A percentile compares a stretch with the other conserved stretches of the same genome.
These are phyloP conservation scores for Fusarium nodosum DNA, from an alignment of 2,329 filamentous ascomycete genomes.

Conservation along the genomic window DNA sequence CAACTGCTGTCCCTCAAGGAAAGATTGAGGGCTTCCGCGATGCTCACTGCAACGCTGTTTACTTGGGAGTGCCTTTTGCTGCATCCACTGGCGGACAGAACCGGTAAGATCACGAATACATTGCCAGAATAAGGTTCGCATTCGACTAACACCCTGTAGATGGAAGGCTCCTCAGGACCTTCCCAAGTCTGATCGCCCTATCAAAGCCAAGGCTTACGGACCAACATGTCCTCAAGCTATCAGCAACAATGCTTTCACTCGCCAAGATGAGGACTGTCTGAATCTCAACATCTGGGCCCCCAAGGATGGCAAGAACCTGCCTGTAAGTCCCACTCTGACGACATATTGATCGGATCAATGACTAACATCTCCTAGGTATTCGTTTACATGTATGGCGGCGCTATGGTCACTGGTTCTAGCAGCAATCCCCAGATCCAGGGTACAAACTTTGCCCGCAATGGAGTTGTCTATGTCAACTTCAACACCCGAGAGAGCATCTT, in stretches of 20 bases:
- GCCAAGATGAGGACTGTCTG: slow-evolving; percentile 58
- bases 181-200: slow-evolving; percentile 23
- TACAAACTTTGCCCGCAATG: slow-evolving; percentile 55
- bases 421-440: slow-evolving; percentile 58
- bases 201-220: slow-evolving; percentile 39
- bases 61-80: slow-evolving; percentile 57
- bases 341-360: not conserved
- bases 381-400: slow-evolving; percentile 60
- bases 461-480: slow-evolving; percentile 57
- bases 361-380: slow-evolving; percentile 37
- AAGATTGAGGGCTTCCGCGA: slow-evolving; percentile 56
- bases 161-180: slow-evolving; percentile 44
- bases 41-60: slow-evolving; percentile 53
- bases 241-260: slow-evolving; percentile 28
- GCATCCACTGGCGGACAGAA: slow-evolving; percentile 58
- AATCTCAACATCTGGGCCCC: slow-evolving; percentile 58
- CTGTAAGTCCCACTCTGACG: slow-evolving; percentile 39
- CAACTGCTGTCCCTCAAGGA: slow-evolving; percentile 48
- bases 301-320: slow-evolving; percentile 42
- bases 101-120: slow-evolving; percentile 34
- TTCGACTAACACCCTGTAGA: slow-evolving; percentile 28
- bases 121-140: not conserved
- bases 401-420: slow-evolving; percentile 52
- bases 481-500: slow-evolving; percentile 60
- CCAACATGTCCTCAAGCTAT: slow-evolving; percentile 47